A percentile compares a stretch with the other conserved stretches of the same genome.
Conservation (phyloP, 192 early-diverging fungal species). For the Helicostylum pulchrum region DNA sequence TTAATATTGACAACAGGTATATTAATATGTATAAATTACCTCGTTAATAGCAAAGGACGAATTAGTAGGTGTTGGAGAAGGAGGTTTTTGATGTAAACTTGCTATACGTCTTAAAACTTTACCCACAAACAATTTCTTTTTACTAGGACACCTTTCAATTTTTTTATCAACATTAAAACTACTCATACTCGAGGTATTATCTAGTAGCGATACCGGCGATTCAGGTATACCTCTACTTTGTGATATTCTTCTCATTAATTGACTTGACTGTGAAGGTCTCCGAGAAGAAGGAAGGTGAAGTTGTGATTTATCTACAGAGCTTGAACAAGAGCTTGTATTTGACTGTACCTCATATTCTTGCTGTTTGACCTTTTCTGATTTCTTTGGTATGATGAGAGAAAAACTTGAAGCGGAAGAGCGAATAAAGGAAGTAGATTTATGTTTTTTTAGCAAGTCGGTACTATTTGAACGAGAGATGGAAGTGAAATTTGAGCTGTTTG, state of each 20-base stretch:
- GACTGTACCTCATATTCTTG: conserved; percentile 5
- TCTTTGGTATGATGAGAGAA: conserved; percentile 15
- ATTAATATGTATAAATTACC: no score
- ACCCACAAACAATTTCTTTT: conserved; percentile 2
- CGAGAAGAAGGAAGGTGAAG: no score
- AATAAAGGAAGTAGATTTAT: conserved; percentile 21
- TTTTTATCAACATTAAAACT: no score
- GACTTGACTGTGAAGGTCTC: neutral
- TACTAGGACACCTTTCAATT: neutral
- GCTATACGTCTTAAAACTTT: conserved; percentile 10
- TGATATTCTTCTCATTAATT: conserved; percentile 1
- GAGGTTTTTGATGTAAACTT: conserved; percentile 4
- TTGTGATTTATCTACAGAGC: neutral
- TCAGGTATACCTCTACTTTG: conserved; percentile 12
- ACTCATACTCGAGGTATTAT: neutral
- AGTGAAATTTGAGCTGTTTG: neutral
- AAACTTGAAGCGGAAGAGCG: conserved; percentile 25
- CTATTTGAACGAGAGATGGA: neutral
- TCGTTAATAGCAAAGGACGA: no score
- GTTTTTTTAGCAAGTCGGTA: neutral
- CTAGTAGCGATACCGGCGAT: neutral
- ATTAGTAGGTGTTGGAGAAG: no score
- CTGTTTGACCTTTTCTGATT: neutral
- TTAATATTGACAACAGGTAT: no score
- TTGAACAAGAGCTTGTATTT: conserved; percentile 3